Evolutionary conservation across 139 green algal genomes (phyloP), one percentile per base, ranked within the genome.

Genomic region (Picochlorum sp.): DNA sequence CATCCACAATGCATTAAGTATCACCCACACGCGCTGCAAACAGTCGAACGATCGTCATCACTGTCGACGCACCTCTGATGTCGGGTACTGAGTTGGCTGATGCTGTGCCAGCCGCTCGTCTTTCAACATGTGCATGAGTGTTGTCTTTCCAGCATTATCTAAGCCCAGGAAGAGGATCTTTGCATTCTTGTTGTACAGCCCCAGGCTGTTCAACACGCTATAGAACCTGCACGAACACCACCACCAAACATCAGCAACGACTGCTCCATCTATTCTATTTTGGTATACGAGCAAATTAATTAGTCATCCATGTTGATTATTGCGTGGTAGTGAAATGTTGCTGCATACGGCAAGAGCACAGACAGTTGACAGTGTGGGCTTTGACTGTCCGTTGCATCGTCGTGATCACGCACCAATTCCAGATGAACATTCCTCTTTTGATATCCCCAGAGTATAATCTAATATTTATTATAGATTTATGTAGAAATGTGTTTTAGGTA

Each of bases 121-220:
- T 72, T 97, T 98, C 3, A 99, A 74, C 93, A 98, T 99, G 71
- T 98, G 93, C 88, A 99, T 96, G 22, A 99, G 72, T 7, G 93
- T 99, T 10, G 93, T 99, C 58, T 99, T 99, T 13, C 93, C 93
- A 5, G 93, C 91, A 75, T 99, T 98, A 75, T 99, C 93, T 20
- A 99, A 75, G 24, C 93, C 93, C 70, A 99, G 65, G 57, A 99
- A 99, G 24, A 99, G 63, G 61, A 98, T 99, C 75, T 99, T 99
- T 30, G 91, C 93, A 63, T 97, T 93, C 75, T 99, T 99, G 71
- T 96, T 95, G 73, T 89, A 95, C 32, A 98, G 78, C 3, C 92
- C 91, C 18, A 98, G 76, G 4, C 72, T 84, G 57, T 96, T 96
- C 16, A 98, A 75, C 22, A 96, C 63, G 36, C 78, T 65, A 57